Evolutionary conservation across 2,329 filamentous ascomycete species (phyloP), one percentile per base, ranked within the genome.

Genomic region (Catunica adiposa): DNA sequence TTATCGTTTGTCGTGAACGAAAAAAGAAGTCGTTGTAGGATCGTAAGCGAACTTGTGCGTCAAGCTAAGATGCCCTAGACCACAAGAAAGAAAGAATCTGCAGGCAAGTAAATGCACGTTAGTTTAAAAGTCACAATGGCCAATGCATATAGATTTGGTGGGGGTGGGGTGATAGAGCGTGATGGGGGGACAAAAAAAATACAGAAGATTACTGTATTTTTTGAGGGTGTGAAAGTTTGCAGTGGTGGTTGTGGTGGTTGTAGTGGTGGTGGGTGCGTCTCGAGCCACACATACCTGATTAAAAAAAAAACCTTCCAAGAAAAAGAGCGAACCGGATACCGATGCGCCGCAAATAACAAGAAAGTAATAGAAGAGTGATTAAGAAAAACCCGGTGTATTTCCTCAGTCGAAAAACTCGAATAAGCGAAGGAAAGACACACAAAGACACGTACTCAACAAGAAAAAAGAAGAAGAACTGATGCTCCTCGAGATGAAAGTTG

Each of bases 341-440:
- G 54, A 42, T 51, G 56, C 37, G 56, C 56, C 38, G 37, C 26
- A 52, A 40, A 55, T 34, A 44, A 26, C 50, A 55, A 55, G 40
- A 54, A 48, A 53, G 46, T 26, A 34, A 54, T 67, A 66, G 69
- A 65, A 68, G 65, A 65, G 42, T 54, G 22, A 53, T 56, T 17
- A 54, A 60, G 69, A 70, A 68, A 70, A 69, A 65, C 66, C 64
- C 64, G 67, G 67, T 54, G 56, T 55, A 46, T 53, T 70, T 71
- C 69, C 71, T 58, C 71, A 71, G 17, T 37, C 44, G 69, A 67
- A 72, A 69, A 71, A 69, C 64, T 66, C 67, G 40, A 34, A 53
- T 53, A 47, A 59, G 57, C 51, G 56, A 55, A 57, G 52, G 55
- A 58, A 60, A 60, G 59, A 58, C 58, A 60, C 34, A 38, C 40